Conservation (phyloP, 192 early-diverging fungal genomes). For the Piromyces sp. region DNA sequence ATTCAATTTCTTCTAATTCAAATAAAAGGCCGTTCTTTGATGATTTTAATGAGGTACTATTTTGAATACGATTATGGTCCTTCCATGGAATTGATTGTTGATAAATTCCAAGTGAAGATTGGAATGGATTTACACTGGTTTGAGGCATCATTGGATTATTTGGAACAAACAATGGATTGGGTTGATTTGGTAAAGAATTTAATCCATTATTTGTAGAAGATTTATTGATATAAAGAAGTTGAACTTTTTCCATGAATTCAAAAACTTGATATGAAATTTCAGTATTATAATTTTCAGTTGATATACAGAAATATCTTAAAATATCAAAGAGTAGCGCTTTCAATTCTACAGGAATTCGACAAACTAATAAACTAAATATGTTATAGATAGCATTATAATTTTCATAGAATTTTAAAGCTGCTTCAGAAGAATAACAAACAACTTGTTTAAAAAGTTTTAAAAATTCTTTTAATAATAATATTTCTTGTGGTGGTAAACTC, state of each 20-base stretch:
- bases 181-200: neutral
- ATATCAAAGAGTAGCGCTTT: conserved; percentile 65
- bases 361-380: conserved; percentile 66
- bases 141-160: neutral
- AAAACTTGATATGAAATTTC: conserved; percentile 59
- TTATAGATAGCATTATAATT: conserved; percentile 44
- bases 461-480: conserved; percentile 50
- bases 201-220: neutral
- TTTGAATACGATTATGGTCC: neutral
- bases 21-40: conserved; percentile 35
- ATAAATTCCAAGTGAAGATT: neutral
- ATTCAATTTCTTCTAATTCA: conserved; percentile 70
- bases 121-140: neutral
- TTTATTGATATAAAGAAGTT: conserved; percentile 29
- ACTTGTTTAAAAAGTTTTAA: conserved; percentile 59
- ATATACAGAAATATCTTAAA: conserved; percentile 64
- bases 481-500: conserved; percentile 58
- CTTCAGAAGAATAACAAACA: conserved; percentile 54
- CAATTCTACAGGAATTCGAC: conserved; percentile 53
- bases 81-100: neutral
- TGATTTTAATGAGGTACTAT: neutral
- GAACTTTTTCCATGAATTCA: conserved; percentile 57
- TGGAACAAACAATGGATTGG: neutral
- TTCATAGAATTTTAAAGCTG: conserved; percentile 48
- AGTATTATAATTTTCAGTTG: conserved; percentile 18